Evolutionary conservation across 129 eudicot genomes (phyloP).

Genomic region (Centella asiatica): DNA sequence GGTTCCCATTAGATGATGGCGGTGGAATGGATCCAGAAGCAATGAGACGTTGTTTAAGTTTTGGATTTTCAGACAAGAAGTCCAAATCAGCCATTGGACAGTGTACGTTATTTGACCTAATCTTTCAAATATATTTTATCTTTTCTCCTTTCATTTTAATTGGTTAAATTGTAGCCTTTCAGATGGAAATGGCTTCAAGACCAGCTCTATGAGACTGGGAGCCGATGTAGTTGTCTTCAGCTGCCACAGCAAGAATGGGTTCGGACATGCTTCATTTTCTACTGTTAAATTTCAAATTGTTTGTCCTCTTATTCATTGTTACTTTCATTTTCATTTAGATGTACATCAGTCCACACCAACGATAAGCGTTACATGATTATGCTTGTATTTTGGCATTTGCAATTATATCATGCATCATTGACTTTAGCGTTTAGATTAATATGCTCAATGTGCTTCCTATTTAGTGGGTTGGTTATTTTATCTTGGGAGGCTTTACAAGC

Average conservation of each 20-base stretch:
- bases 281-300: no score
- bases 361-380: no score
- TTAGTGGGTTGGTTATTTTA: no score
- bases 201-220: slow-evolving; percentile 74
- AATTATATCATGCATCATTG: no score
- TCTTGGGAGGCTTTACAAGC: no score
- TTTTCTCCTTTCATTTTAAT: slow-evolving; percentile 25
- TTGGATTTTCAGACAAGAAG: slow-evolving; percentile 66
- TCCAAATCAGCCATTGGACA: slow-evolving; percentile 53
- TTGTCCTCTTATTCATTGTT: no score
- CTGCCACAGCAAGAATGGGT: slow-evolving; percentile 38
- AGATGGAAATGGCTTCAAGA: slow-evolving; percentile 82
- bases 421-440: no score
- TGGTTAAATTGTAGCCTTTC: slow-evolving; percentile 47
- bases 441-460: no score
- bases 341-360: no score
- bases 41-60: slow-evolving; percentile 57
- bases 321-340: no score
- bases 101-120: slow-evolving; percentile 31
- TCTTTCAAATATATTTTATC: slow-evolving; percentile 2
- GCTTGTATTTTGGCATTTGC: no score
- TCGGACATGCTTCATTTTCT: slow-evolving; percentile 1
- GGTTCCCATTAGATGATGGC: slow-evolving; percentile 39
- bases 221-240: slow-evolving; percentile 66
- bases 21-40: slow-evolving; percentile 72